Percentiles rank a stretch among this genome's conserved stretches.
These are phyloP conservation scores for Cystofilobasidium macerans DNA, from an alignment of 768 basidiomycete species.

Conservation along the genomic window DNA sequence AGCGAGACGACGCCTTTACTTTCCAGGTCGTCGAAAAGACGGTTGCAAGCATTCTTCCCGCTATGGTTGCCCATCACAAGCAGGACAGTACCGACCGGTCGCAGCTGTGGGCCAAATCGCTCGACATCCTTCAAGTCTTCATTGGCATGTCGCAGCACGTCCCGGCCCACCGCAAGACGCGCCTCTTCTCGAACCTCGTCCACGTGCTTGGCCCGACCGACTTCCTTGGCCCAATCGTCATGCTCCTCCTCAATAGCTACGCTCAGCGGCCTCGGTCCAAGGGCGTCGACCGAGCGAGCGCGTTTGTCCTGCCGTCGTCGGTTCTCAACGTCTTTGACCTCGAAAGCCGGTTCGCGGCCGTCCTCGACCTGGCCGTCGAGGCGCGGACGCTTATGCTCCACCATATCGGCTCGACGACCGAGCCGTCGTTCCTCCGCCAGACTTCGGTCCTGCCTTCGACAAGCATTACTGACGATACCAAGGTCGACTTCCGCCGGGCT, in stretches of 20 bases:
- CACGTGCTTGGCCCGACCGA: conserved; percentile 67
- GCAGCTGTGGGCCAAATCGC: conserved; percentile 55
- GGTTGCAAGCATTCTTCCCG: conserved; percentile 82
- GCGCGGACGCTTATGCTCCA: conserved; percentile 4
- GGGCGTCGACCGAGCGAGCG: conserved; percentile 49
- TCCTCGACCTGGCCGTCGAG: conserved; percentile 23
- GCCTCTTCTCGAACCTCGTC: conserved; percentile 80
- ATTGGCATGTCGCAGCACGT: conserved; percentile 85
- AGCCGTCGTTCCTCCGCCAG: conserved; percentile 16
- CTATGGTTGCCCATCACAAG: conserved; percentile 73
- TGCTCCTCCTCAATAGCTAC: conserved; percentile 66
- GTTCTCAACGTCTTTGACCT: conserved; percentile 38
- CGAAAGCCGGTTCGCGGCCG: conserved; percentile 29
- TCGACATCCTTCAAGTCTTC: conserved; percentile 79
- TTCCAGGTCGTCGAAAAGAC: conserved; percentile 96
- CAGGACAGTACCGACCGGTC: conserved; percentile 47
- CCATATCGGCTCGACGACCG: background rate
- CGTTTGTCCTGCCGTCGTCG: conserved; percentile 56
- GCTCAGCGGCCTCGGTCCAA: conserved; percentile 45
- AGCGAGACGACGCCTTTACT: conserved; percentile 88
- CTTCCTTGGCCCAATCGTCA: conserved; percentile 68
- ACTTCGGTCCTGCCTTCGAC: background rate
- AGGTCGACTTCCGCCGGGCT: conserved; percentile 22
- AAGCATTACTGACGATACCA: conserved; percentile 15
- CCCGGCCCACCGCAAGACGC: conserved; percentile 80